Evolutionary conservation across 495 filamentous ascomycete genomes (phyloP), one percentile per base, ranked within the genome.

Genomic region (Usnea hakonensis): DNA sequence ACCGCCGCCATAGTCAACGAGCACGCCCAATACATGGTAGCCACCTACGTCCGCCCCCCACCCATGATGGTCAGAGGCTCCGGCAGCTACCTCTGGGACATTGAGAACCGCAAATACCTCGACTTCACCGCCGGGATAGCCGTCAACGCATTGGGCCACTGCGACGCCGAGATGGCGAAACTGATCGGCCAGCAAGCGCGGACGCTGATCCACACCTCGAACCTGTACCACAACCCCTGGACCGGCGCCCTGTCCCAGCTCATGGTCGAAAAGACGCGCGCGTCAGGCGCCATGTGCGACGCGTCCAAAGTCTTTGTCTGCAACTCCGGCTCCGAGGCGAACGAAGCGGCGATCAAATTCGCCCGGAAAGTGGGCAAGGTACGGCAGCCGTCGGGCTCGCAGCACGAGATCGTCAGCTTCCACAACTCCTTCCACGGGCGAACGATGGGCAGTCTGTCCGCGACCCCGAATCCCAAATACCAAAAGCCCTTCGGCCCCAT

Each of bases 391-490:
- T 83, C 85, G 0, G 89, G 89, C 23, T 76, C 74, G 7, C 95
- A 97, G 74, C 73, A 83, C 65, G 91, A 96, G 67, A 74, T 98
- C 17, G 87, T 97, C 59, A 92, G 89, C 37, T 98, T 97, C 80
- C 71, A 88, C 63, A 85, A 87, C 69, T 90, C 88, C 23, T 98
- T 98, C 84, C 94, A 98, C 75, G 94, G 94, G 65, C 87, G 94
- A 58, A 96, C 95, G 26, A 95, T 97, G 90, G 94, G 94, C 26
- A 80, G 85, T 26, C 74, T 98, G 32, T 91, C 88, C 28, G 94
- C 95, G 0, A 98, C 94, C 7, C 95, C 91, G n/a, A 98, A 98
- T 76, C 90, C 90, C 14, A 98, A 98, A 71, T 98, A 98, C 75
- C 94, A 98, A 72, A 84, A 86, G 21, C 95, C 94, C 4, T 98